Evolutionary conservation across 2,329 filamentous ascomycete species (phyloP), one percentile per base, ranked within the genome.

Genomic region (Colletotrichum incanum): DNA sequence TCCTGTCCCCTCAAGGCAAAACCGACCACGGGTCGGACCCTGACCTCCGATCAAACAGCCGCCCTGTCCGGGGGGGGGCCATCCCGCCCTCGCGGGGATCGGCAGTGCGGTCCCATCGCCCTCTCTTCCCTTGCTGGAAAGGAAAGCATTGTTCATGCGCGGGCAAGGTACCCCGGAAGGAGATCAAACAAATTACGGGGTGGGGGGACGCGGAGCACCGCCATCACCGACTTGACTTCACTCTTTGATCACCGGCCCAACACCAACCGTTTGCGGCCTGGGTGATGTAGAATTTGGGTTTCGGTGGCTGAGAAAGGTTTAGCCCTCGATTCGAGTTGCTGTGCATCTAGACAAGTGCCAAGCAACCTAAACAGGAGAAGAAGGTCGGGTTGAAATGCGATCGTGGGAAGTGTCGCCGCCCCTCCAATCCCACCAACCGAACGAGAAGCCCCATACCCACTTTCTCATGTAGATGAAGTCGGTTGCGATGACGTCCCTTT

Each of bases 41-140:
- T 55, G 16, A 37, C 58, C 54, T 65, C 45, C 50, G 65, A 72
- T 72, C 69, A 72, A 72, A 68, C 69, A 68, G 18, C 65, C 52
- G 43, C 50, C 59, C 56, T 45, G 43, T 11, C 43, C 58, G 28
- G 12, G 43, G 28, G 12, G 43, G 28, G 28, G 59, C n/a, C 18
- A 49, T 49, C 59, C 43, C n/a, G 43, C 28, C 18, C 28, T 47
- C 45, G 34, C 18, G 34, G 60, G 39, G 67, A 63, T 69, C 59
- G 54, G 39, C 59, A 28, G 59, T 55, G 41, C 45, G 14, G 28
- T 64, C 37, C 47, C 34, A 12, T 23, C 31, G 1, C 20, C 39
- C 41, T 54, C 60, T 64, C 54, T 69, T 60, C 52, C 60, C 60
- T 70, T 70, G 52, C 39, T 34, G 45, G 54, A 39, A n/a, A n/a